Percentiles rank a stretch among this genome's conserved stretches.
Evolutionary conservation across 306 rosid species (phyloP).

Genomic region (Trifolium fragiferum): DNA sequence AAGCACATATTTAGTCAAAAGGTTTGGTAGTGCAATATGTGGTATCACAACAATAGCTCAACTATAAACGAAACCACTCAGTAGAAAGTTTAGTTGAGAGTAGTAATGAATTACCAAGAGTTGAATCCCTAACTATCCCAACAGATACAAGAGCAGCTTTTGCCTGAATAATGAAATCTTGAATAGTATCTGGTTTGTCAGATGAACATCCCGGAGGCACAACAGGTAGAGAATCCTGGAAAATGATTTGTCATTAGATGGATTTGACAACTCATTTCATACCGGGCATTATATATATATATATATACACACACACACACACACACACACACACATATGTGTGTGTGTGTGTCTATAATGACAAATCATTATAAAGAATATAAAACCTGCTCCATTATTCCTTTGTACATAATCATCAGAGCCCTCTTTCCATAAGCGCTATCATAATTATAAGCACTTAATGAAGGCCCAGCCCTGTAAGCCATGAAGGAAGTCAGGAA

Average conservation of each 20-base stretch:
- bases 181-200: slow-evolving; percentile 72
- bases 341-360: too few species aligned
- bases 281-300: too few species aligned
- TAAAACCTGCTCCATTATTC: slow-evolving; percentile 94
- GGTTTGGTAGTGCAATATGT: slow-evolving; percentile 21
- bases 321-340: too few species aligned
- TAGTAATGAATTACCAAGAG: slow-evolving; percentile 56
- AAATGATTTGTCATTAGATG: slow-evolving; percentile 46
- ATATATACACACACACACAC: too few species aligned
- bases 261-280: slow-evolving; percentile 7
- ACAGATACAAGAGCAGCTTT: slow-evolving; percentile 91
- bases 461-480: slow-evolving; percentile 91
- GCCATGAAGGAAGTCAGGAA: slow-evolving; percentile 48
- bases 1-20: slow-evolving; percentile 32
- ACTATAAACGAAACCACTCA: slow-evolving; percentile 18
- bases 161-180: slow-evolving; percentile 76
- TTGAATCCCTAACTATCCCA: slow-evolving; percentile 86
- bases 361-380: slow-evolving; percentile 2
- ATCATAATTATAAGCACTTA: slow-evolving; percentile 93
- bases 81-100: neutral
- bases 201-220: slow-evolving; percentile 92
- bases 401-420: slow-evolving; percentile 82
- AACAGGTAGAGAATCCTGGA: slow-evolving; percentile 86
- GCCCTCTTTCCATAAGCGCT: slow-evolving; percentile 95
- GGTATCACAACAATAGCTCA: neutral